These are phyloP conservation scores for Inga laurina DNA, from an alignment of 306 rosid species.

Conservation along the genomic window DNA sequence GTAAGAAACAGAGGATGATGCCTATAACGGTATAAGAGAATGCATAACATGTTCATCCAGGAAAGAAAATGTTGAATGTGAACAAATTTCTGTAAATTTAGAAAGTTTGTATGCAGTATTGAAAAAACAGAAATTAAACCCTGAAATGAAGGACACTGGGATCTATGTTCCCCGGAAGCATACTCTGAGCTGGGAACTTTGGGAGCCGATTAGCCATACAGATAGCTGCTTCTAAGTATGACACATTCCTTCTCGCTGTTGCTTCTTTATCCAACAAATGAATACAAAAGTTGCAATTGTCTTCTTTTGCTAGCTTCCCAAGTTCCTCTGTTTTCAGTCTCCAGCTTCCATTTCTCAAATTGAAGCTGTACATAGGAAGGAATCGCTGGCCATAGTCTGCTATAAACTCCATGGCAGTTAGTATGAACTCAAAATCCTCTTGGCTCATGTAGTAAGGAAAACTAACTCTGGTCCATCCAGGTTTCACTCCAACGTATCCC, in stretches of 20 bases:
- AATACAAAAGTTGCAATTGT: constrained; percentile 20
- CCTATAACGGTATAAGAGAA: not conserved
- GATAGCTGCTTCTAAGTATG: constrained; percentile 50
- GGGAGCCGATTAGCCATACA: constrained; percentile 57
- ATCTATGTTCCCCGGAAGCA: constrained; percentile 46
- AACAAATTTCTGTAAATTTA: not conserved
- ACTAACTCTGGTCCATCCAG: constrained; percentile 91
- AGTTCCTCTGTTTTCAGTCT: constrained; percentile 46
- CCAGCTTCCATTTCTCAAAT: constrained; percentile 68
- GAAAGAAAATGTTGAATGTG: not conserved
- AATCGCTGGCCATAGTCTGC: constrained; percentile 77
- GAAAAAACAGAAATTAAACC: constrained; percentile 39
- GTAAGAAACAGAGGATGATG: not conserved
- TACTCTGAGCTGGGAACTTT: constrained; percentile 57
- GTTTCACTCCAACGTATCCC: constrained; percentile 80
- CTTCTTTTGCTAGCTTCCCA: constrained; percentile 41
- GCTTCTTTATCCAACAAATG: constrained; percentile 22
- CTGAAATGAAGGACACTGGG: constrained; percentile 43
- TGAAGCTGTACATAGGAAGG: constrained; percentile 64
- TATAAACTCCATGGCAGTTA: constrained; percentile 72
- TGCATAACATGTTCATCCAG: not conserved
- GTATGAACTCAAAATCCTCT: constrained; percentile 75
- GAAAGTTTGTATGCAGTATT: constrained; percentile 12
- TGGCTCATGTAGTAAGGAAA: constrained; percentile 81
- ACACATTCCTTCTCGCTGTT: constrained; percentile 19